Conservation (phyloP, 495 filamentous ascomycete genomes). For the Lophiostoma macrostomum region DNA sequence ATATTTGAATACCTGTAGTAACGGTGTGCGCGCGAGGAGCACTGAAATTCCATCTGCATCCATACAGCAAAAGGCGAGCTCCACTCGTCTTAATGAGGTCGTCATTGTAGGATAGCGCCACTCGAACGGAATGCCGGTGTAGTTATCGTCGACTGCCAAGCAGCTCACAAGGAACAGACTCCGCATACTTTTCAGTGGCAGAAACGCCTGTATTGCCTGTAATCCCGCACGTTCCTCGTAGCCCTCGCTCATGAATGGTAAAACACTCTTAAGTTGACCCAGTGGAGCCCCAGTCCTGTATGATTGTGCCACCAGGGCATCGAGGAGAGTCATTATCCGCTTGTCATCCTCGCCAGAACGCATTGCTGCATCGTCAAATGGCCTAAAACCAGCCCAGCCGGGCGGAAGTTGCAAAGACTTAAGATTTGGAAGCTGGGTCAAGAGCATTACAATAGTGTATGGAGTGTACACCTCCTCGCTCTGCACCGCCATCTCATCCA, state of each 20-base stretch:
- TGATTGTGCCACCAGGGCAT: neutral
- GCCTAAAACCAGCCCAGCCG: neutral
- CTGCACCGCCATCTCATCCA: neutral
- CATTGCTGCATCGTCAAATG: neutral
- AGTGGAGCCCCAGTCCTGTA: neutral
- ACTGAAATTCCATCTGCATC: constrained; percentile 11
- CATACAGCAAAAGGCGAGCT: constrained; percentile 22
- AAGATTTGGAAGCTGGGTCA: constrained; percentile 13
- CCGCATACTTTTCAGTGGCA: constrained; percentile 3
- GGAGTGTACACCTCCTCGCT: neutral
- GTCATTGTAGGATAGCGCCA: neutral
- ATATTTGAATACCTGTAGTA: constrained; percentile 15
- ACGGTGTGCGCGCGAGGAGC: constrained; percentile 4
- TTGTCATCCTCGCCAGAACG: neutral
- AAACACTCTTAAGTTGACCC: constrained; percentile 6
- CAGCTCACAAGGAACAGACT: constrained; percentile 12
- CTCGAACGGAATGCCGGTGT: constrained; percentile 14
- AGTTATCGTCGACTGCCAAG: constrained; percentile 18
- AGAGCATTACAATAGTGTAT: neutral
- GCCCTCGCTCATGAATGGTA: constrained; percentile 15
- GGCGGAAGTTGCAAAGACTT: neutral
- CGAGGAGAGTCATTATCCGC: neutral
- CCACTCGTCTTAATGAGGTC: constrained; percentile 5
- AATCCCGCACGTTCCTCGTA: constrained; percentile 1
- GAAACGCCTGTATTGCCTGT: constrained; percentile 11